Evolutionary conservation across 2,329 filamentous ascomycete genomes (phyloP).

Genomic region (Fusarium solani-melongenae): DNA sequence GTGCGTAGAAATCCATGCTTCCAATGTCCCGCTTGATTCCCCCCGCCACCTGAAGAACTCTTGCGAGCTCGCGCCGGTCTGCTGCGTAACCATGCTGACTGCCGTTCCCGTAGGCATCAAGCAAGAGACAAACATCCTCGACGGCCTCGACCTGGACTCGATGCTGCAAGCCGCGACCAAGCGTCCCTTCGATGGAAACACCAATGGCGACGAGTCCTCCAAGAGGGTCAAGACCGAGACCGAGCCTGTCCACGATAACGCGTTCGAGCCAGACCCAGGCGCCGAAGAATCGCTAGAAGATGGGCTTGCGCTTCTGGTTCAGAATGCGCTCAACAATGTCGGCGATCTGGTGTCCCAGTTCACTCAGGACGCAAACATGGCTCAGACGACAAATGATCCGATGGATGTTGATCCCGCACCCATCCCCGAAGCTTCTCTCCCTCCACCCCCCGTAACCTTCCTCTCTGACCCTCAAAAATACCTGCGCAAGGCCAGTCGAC

Average conservation of each 20-base stretch:
- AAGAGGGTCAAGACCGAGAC: constrained; percentile 50
- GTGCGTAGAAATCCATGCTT: constrained; percentile 42
- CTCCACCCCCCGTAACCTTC: constrained; percentile 47
- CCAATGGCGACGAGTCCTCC: constrained; percentile 43
- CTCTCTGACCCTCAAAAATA: constrained; percentile 51
- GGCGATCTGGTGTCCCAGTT: constrained; percentile 52
- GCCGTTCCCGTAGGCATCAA: constrained; percentile 49
- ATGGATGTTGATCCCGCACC: constrained; percentile 49
- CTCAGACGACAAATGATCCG: constrained; percentile 43
- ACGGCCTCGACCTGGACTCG: constrained; percentile 49
- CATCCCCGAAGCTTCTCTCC: constrained; percentile 41
- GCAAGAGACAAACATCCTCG: constrained; percentile 51
- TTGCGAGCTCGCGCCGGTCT: constrained; percentile 13
- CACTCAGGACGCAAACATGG: constrained; percentile 38
- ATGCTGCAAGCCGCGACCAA: constrained; percentile 52
- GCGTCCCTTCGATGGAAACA: constrained; percentile 50
- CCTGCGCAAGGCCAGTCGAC: constrained; percentile 51
- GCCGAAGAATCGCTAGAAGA: constrained; percentile 49
- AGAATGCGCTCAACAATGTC: constrained; percentile 55
- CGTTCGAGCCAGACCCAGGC: constrained; percentile 34
- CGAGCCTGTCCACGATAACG: constrained; percentile 32
- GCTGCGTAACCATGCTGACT: constrained; percentile 39
- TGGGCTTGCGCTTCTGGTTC: constrained; percentile 52
- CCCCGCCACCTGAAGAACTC: constrained; percentile 14
- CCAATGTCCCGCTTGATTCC: constrained; percentile 14